Conservation (phyloP, 305 asterid species). For the Fraxinus paxiana region DNA sequence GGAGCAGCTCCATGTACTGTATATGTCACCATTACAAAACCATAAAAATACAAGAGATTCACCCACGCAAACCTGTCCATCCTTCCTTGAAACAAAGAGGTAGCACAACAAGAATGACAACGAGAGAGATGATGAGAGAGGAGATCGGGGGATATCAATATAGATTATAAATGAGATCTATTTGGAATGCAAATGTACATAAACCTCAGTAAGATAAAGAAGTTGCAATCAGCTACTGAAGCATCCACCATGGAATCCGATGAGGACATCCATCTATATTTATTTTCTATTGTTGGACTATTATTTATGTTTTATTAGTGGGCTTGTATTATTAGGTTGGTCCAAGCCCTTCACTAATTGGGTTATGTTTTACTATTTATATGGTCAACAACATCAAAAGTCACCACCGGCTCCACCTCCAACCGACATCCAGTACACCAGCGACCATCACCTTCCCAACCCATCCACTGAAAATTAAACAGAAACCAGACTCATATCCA, state of each 20-base stretch:
- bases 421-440: too few species aligned
- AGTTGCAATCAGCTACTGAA: neutral
- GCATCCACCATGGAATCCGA: neutral
- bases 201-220: neutral
- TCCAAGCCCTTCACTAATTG: too few species aligned
- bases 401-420: too few species aligned
- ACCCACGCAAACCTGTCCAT: neutral
- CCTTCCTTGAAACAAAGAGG: neutral
- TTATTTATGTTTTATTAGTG: too few species aligned
- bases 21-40: neutral
- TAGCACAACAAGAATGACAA: neutral
- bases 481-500: too few species aligned
- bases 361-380: too few species aligned
- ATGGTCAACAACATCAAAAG: too few species aligned
- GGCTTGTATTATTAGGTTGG: too few species aligned
- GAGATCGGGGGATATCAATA: neutral
- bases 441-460: too few species aligned
- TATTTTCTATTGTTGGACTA: too few species aligned
- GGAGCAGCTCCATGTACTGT: neutral
- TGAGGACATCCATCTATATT: too few species aligned
- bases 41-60: constrained; percentile 2
- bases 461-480: too few species aligned
- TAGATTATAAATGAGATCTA: neutral
- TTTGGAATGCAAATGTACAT: neutral
- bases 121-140: neutral